Evolutionary conservation across 169 alveolate genomes (phyloP).

Genomic region (Blepharisma undulans): DNA sequence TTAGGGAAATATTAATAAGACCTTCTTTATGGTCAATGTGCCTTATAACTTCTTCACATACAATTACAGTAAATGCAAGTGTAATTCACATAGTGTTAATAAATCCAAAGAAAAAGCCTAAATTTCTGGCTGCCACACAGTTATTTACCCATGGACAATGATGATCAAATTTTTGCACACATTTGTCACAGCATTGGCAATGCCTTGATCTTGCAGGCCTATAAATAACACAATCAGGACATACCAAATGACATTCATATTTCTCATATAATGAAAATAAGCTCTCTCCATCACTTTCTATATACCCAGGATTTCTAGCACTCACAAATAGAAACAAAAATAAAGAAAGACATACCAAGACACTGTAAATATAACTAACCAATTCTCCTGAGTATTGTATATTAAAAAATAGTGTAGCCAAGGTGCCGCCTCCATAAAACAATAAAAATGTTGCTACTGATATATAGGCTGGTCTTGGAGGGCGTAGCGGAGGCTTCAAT

Average conservation of each 20-base stretch:
- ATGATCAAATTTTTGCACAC: slow-evolving; percentile 80
- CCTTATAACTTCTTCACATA: background rate
- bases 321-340: background rate
- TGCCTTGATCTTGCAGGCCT: slow-evolving; percentile 71
- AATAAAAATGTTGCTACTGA: background rate
- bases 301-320: slow-evolving; percentile 35
- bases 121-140: slow-evolving; percentile 78
- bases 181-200: slow-evolving; percentile 73
- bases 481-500: slow-evolving; percentile 23
- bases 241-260: slow-evolving; percentile 56
- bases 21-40: background rate
- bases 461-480: background rate
- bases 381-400: background rate
- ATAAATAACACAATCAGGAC: slow-evolving; percentile 73
- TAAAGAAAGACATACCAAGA: background rate
- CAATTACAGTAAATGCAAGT: background rate
- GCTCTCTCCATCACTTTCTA: background rate
- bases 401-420: background rate
- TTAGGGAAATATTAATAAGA: background rate
- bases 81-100: slow-evolving; percentile 36
- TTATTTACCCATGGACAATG: slow-evolving; percentile 86
- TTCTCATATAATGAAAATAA: slow-evolving; percentile 36
- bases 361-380: background rate
- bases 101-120: slow-evolving; percentile 51
- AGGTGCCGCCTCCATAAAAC: background rate